Percentiles rank a stretch among this genome's conserved stretches.
Evolutionary conservation across 164 flowering plant species (phyloP).

Genomic region (Nelumbo lutea): DNA sequence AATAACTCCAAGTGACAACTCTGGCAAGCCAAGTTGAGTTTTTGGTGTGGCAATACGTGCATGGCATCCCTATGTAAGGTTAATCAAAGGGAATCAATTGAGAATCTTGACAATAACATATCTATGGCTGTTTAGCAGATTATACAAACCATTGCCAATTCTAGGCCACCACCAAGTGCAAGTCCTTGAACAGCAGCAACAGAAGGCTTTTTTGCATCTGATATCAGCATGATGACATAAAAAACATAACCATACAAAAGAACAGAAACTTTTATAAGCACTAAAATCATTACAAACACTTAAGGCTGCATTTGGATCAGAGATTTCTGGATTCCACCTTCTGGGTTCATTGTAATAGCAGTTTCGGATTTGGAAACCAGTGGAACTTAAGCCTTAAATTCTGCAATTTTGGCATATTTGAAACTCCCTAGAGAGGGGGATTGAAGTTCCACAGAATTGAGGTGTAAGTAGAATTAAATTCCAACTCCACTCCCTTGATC

Average conservation of each 20-base stretch:
- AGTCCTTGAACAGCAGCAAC: slow-evolving; percentile 81
- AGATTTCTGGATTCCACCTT: no score
- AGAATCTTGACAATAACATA: neutral
- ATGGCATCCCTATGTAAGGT: slow-evolving; percentile 53
- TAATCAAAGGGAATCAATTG: neutral
- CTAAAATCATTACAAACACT: no score
- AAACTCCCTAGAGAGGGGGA: no score
- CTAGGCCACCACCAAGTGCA: slow-evolving; percentile 85
- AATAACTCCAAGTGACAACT: slow-evolving; percentile 64
- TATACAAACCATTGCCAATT: slow-evolving; percentile 55
- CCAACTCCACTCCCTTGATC: no score
- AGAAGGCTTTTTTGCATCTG: slow-evolving; percentile 62
- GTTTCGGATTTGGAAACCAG: no score
- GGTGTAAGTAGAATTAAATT: no score
- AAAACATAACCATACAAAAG: slow-evolving; percentile 6
- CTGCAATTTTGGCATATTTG: no score
- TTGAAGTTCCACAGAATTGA: no score
- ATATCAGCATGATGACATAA: neutral
- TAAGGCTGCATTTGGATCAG: no score
- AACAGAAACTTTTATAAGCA: no score
- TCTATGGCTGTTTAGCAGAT: slow-evolving; percentile 1
- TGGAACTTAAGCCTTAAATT: no score
- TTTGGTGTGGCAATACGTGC: slow-evolving; percentile 66
- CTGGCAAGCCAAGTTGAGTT: slow-evolving; percentile 70
- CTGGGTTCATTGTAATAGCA: no score